Conservation (phyloP, 148 eudicot genomes). For the Rhododendron kiyosumense region DNA sequence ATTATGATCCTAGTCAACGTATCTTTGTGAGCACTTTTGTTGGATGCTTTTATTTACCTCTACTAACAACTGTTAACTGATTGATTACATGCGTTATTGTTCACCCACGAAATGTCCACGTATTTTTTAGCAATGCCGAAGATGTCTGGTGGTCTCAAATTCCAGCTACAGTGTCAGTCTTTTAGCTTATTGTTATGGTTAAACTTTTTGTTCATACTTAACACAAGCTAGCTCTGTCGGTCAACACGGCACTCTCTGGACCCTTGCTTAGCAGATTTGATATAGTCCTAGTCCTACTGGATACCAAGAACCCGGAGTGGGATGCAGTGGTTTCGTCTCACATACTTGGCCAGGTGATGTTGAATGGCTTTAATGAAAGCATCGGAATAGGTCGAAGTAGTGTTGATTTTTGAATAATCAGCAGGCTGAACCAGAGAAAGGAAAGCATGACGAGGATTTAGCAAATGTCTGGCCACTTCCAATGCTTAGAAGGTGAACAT, state of each 20-base stretch:
- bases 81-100: background rate
- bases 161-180: background rate
- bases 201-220: slow-evolving; percentile 14
- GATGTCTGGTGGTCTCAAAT: background rate
- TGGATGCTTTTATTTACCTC: background rate
- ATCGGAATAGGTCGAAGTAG: background rate
- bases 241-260: slow-evolving; percentile 93
- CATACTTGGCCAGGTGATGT: slow-evolving; percentile 66
- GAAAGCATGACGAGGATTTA: slow-evolving; percentile 48
- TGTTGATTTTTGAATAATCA: slow-evolving; percentile 7
- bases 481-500: slow-evolving; percentile 59
- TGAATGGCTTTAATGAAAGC: slow-evolving; percentile 7
- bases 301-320: slow-evolving; percentile 96
- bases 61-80: background rate
- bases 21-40: slow-evolving; percentile 15
- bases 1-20: slow-evolving; percentile 83
- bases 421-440: slow-evolving; percentile 41
- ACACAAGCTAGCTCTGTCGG: slow-evolving; percentile 56
- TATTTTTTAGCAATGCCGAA: background rate
- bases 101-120: background rate
- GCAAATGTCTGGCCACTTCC: slow-evolving; percentile 65
- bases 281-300: slow-evolving; percentile 84
- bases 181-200: background rate
- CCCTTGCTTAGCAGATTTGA: slow-evolving; percentile 95
- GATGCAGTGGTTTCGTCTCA: slow-evolving; percentile 95